phyloP scores from a whole-genome alignment of 2,329 filamentous ascomycete species.

The Lasiodiplodia theobromae region DNA sequence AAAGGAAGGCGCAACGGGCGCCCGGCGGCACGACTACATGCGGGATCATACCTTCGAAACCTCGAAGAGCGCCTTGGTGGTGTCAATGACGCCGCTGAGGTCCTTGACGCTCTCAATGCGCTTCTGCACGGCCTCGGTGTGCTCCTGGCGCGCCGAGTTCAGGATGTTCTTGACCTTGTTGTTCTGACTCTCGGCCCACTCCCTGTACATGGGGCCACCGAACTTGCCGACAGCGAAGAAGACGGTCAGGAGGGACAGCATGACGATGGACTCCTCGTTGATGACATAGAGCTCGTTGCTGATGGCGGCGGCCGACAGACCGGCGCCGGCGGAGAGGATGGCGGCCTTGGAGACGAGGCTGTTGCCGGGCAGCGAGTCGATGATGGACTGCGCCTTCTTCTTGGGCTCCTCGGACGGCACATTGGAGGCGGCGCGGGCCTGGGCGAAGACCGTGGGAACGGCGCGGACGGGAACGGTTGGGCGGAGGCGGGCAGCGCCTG shows the following conservation, averaged over 20 bases:
- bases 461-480: constrained; percentile 74
- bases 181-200: constrained; percentile 89
- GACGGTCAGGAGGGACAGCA: constrained; percentile 89
- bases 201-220: constrained; percentile 87
- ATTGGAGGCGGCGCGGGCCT: constrained; percentile 75
- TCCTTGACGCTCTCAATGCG: constrained; percentile 95
- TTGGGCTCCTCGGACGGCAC: constrained; percentile 88
- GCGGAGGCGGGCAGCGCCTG: constrained; percentile 90
- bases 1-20: background rate
- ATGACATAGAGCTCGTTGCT: constrained; percentile 99
- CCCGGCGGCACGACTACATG: background rate
- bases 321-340: constrained; percentile 91
- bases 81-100: constrained; percentile 90
- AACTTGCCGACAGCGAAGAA: constrained; percentile 94
- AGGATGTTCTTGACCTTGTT: constrained; percentile 94
- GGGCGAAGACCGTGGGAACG: constrained; percentile 71
- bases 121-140: constrained; percentile 93
- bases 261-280: constrained; percentile 97
- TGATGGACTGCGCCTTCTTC: constrained; percentile 94
- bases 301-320: constrained; percentile 90
- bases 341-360: constrained; percentile 94
- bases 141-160: constrained; percentile 91
- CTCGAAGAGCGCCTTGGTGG: constrained; percentile 96
- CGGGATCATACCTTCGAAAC: constrained; percentile 84
- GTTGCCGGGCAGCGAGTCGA: constrained; percentile 92